Base-by-base conservation (phyloP, 768 basidiomycete species). In the Albatrellus ellisii region DNA sequence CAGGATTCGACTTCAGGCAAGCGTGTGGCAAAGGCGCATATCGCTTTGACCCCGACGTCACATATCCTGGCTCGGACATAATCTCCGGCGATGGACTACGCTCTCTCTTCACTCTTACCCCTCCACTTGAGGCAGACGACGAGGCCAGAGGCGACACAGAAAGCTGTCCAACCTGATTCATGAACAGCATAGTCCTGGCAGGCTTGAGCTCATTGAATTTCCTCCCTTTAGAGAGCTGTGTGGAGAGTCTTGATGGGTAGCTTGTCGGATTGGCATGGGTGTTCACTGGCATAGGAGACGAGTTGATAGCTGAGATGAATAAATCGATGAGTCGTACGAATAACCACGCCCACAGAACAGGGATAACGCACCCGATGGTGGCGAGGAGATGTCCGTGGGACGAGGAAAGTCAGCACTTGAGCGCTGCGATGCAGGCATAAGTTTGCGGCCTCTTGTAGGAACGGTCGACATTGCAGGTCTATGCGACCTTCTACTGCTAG, bases 71-170 rank as follows among this genome's bases (percentile, higher is more conserved):
- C 14, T 43, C n/a, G 4, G 25, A 3, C n/a, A 21, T 25, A 15
- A 48, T 10, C 8, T 27, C 47, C 10, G 49, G 49, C n/a, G 49
- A 45, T 22, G 26, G 7, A 27, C 34, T 42, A 26, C 41, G 49
- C 41, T 48, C 47, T 6, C 34, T 21, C 41, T 50, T 49, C 12
- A 49, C 26, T 21, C n/a, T n/a, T n/a, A n/a, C n/a, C n/a, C n/a
- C n/a, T n/a, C n/a, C n/a, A n/a, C n/a, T n/a, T 24, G 21, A 18
- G 21, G 6, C 44, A 32, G 12, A 36, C 29, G n/a, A 44, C 47
- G 15, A 49, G 27, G 10, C 44, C 40, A 42, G 38, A 6, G 42
- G 36, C n/a, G 41, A 34, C 6, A 37, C 39, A 8, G 42, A 36
- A 41, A 10, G 12, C 9, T 20, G 26, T 10, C 17, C n/a, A 33